phyloP scores from a whole-genome alignment of 352 stramenopile genomes.

The Pythium utonaiense region DNA sequence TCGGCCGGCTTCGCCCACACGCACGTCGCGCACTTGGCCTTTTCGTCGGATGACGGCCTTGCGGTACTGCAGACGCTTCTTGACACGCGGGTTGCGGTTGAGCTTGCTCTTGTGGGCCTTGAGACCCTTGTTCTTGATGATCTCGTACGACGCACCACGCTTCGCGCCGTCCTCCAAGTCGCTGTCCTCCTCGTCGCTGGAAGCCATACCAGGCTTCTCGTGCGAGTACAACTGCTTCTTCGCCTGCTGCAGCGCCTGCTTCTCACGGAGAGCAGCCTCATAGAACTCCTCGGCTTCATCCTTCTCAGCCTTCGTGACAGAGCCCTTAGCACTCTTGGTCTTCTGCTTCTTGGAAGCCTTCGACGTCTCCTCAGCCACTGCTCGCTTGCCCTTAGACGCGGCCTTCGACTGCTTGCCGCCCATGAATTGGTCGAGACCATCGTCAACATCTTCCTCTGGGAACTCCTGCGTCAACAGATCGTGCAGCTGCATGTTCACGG shows the following conservation, averaged over 20 bases:
- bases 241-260: constrained; percentile 46
- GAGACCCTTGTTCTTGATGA: constrained; percentile 98
- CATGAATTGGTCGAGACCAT: constrained; percentile 77
- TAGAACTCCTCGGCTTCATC: constrained; percentile 76
- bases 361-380: background rate
- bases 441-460: constrained; percentile 42
- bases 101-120: constrained; percentile 98
- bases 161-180: constrained; percentile 80
- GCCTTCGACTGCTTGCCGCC: constrained; percentile 25
- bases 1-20: constrained; percentile 77
- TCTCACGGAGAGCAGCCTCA: constrained; percentile 47
- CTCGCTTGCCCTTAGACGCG: constrained; percentile 30
- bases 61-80: constrained; percentile 97
- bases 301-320: constrained; percentile 40
- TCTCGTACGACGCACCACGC: constrained; percentile 91
- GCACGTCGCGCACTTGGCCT: constrained; percentile 94
- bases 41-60: constrained; percentile 97
- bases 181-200: constrained; percentile 50
- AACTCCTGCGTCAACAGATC: constrained; percentile 68
- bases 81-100: constrained; percentile 98
- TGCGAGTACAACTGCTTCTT: constrained; percentile 83
- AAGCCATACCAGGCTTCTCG: constrained; percentile 46
- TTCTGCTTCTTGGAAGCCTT: constrained; percentile 41
- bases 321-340: constrained; percentile 30
- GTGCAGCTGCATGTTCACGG: constrained; percentile 55